These are phyloP conservation scores for Arthrocladium fulminans DNA, from an alignment of 2,329 filamentous ascomycete species.

Conservation along the genomic window DNA sequence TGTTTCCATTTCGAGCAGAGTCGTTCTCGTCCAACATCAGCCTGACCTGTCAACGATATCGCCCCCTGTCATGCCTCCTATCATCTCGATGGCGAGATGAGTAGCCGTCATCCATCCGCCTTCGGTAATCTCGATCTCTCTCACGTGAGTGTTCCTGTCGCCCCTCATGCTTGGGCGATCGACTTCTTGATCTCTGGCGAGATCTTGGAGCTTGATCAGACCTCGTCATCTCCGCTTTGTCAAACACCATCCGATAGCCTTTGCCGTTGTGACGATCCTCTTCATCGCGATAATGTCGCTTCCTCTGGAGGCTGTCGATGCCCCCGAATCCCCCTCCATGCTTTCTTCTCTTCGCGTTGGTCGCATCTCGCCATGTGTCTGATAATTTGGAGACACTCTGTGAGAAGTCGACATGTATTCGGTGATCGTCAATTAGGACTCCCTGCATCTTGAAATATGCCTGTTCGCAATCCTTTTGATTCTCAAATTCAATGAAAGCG, in stretches of 20 bases:
- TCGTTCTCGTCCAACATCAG: not conserved
- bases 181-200: conserved; percentile 30
- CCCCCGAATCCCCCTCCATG: conserved; percentile 78
- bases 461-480: conserved; percentile 84
- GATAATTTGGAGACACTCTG: conserved; percentile 84
- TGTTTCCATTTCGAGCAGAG: not conserved
- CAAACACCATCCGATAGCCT: conserved; percentile 72
- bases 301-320: conserved; percentile 77
- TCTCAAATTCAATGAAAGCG: conserved; percentile 92
- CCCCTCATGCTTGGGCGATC: conserved; percentile 36
- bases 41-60: not conserved
- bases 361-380: conserved; percentile 77
- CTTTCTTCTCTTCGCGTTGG: conserved; percentile 66
- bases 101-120: conserved; percentile 15
- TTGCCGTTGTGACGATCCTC: conserved; percentile 41
- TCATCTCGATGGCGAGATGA: not conserved
- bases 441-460: conserved; percentile 99
- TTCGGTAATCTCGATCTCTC: conserved; percentile 25
- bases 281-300: conserved; percentile 75
- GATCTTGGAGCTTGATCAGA: conserved; percentile 18
- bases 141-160: conserved; percentile 22
- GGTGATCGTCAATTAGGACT: conserved; percentile 90
- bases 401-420: conserved; percentile 97
- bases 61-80: not conserved
- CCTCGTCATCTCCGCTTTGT: conserved; percentile 38